phyloP scores from a whole-genome alignment of 2,329 filamentous ascomycete genomes.

The Pestalotiopsis sp. region DNA sequence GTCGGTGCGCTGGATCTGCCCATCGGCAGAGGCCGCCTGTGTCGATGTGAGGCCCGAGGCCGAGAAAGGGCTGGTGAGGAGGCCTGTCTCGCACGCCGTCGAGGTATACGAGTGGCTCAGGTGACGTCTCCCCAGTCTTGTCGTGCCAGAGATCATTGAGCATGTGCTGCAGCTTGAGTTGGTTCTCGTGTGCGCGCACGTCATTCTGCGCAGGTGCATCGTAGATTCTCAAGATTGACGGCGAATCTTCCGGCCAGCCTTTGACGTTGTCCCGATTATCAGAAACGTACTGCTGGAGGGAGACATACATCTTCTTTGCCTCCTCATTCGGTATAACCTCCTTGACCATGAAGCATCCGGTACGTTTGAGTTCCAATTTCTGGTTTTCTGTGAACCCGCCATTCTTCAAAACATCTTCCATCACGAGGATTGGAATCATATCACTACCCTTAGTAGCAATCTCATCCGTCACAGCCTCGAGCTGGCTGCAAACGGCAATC shows the following conservation, averaged over 20 bases:
- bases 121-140: not conserved
- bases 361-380: not conserved
- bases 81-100: slow-evolving; percentile 20
- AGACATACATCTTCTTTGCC: not conserved
- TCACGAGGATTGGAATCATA: not conserved
- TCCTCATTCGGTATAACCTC: not conserved
- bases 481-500: not conserved
- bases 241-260: not conserved
- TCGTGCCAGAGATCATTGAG: not conserved
- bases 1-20: slow-evolving; percentile 34
- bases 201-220: not conserved
- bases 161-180: not conserved
- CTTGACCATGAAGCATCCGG: not conserved
- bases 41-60: slow-evolving; percentile 39
- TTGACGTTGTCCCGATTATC: not conserved
- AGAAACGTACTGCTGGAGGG: not conserved
- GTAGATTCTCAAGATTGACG: not conserved
- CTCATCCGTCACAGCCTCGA: not conserved
- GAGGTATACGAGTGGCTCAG: slow-evolving; percentile 11
- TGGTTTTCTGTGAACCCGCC: not conserved
- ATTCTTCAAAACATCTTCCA: not conserved
- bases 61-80: slow-evolving; percentile 32
- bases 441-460: not conserved
- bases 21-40: slow-evolving; percentile 38
- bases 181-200: not conserved